phyloP scores from a whole-genome alignment of 495 filamentous ascomycete genomes.

The Aspergillus steynii region DNA sequence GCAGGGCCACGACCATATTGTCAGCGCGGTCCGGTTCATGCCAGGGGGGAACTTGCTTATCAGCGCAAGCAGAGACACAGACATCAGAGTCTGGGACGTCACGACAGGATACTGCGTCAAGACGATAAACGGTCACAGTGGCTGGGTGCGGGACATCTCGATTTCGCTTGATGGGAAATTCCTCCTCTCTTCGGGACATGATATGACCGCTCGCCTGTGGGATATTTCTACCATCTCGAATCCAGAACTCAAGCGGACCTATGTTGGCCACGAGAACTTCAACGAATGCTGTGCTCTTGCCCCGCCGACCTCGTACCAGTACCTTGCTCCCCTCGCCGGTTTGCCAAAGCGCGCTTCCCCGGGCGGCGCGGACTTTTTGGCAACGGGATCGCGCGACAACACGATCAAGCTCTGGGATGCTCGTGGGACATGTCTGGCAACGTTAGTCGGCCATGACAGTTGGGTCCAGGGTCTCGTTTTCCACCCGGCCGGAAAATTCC shows the following conservation, averaged over 20 bases:
- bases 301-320: conserved; percentile 70
- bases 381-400: conserved; percentile 88
- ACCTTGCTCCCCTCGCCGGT: conserved; percentile 77
- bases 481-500: conserved; percentile 90
- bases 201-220: conserved; percentile 83
- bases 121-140: conserved; percentile 78
- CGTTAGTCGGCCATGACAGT: conserved; percentile 87
- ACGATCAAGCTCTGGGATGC: conserved; percentile 87
- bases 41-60: conserved; percentile 86
- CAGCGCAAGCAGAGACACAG: conserved; percentile 74
- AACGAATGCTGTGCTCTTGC: conserved; percentile 88
- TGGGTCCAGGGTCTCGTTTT: conserved; percentile 88
- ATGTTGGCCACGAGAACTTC: conserved; percentile 85
- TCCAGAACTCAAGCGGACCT: conserved; percentile 70
- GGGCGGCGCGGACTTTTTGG: conserved; percentile 82
- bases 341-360: conserved; percentile 77
- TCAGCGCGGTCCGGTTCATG: conserved; percentile 84
- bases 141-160: conserved; percentile 85
- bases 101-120: conserved; percentile 86
- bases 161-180: conserved; percentile 80
- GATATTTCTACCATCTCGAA: conserved; percentile 62
- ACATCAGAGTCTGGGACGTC: conserved; percentile 81
- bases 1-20: conserved; percentile 87
- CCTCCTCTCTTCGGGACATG: conserved; percentile 77
- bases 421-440: conserved; percentile 84